A percentile compares a stretch with the other conserved stretches of the same genome.
These are phyloP conservation scores for Pseudogymnoascus sp. DNA, from an alignment of 2,329 filamentous ascomycete genomes.

Conservation along the genomic window DNA sequence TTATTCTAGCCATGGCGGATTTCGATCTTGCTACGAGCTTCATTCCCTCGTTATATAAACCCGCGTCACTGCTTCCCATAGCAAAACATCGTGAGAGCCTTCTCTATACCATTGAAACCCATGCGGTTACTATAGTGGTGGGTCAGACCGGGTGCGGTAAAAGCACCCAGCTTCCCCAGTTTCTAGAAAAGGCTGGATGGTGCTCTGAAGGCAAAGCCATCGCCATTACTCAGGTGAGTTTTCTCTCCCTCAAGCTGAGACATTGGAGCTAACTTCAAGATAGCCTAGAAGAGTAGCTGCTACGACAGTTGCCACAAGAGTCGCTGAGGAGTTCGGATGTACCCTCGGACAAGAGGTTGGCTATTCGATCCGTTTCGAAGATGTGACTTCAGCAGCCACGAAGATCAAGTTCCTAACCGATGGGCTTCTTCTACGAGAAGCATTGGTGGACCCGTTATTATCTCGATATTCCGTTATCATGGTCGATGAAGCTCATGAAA, in stretches of 20 bases:
- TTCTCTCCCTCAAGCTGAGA: constrained; percentile 8
- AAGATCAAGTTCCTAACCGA: constrained; percentile 94
- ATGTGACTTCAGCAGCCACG: constrained; percentile 77
- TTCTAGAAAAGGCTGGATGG: constrained; percentile 82
- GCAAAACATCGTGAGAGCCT: constrained; percentile 71
- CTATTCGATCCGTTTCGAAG: constrained; percentile 88
- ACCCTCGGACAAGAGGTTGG: constrained; percentile 85
- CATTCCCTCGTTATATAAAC: constrained; percentile 81
- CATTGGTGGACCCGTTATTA: constrained; percentile 82
- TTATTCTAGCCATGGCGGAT: constrained; percentile 32
- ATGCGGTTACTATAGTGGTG: constrained; percentile 78
- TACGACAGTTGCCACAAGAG: constrained; percentile 78
- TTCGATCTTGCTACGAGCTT: constrained; percentile 50
- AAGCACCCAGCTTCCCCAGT: constrained; percentile 92
- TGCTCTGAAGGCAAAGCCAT: constrained; percentile 74
- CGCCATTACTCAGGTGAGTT: constrained; percentile 77
- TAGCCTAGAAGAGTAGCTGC: constrained; percentile 85
- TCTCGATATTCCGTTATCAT: constrained; percentile 93
- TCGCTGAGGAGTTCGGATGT: constrained; percentile 82
- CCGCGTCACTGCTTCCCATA: constrained; percentile 75
- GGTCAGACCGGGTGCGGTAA: constrained; percentile 94
- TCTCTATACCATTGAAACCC: constrained; percentile 78
- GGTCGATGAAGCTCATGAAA: constrained; percentile 95
- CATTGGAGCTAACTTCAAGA: background rate
- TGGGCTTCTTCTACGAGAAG: constrained; percentile 82